These are phyloP conservation scores for Coemansia sp. DNA, from an alignment of 192 early-diverging fungal species.

Conservation along the genomic window DNA sequence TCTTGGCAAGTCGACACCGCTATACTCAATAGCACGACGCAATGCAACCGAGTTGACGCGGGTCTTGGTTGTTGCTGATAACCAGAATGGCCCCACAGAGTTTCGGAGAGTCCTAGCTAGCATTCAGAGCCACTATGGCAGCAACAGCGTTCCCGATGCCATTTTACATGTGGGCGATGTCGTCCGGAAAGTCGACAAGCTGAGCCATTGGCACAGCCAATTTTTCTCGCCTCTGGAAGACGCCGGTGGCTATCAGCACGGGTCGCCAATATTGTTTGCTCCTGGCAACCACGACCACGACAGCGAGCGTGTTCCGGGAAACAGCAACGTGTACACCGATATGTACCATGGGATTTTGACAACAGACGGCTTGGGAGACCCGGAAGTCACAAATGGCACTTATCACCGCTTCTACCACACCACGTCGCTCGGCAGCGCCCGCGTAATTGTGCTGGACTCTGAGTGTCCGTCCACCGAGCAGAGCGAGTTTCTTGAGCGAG, in stretches of 20 bases:
- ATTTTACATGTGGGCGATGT: conserved; percentile 72
- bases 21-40: conserved; percentile 24
- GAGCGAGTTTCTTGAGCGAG: conserved; percentile 59
- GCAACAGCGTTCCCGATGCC: conserved; percentile 32
- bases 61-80: conserved; percentile 44
- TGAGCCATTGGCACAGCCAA: conserved; percentile 71
- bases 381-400: conserved; percentile 13
- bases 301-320: conserved; percentile 47
- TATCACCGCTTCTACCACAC: conserved; percentile 46
- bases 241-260: conserved; percentile 55
- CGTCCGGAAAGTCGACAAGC: conserved; percentile 57
- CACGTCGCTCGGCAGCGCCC: conserved; percentile 58
- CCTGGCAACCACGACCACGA: conserved; percentile 79
- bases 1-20: conserved; percentile 14
- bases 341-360: conserved; percentile 42
- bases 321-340: conserved; percentile 48
- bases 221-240: conserved; percentile 63
- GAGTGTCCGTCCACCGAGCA: conserved; percentile 64
- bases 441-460: conserved; percentile 67
- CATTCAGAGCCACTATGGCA: conserved; percentile 10
- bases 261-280: conserved; percentile 62
- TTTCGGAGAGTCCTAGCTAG: conserved; percentile 29
- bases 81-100: conserved; percentile 34
- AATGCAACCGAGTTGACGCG: background rate
- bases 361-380: conserved; percentile 16